Evolutionary conservation across 1,139 yeast species (phyloP).

Genomic region (Nakaseomyces delphensis): DNA sequence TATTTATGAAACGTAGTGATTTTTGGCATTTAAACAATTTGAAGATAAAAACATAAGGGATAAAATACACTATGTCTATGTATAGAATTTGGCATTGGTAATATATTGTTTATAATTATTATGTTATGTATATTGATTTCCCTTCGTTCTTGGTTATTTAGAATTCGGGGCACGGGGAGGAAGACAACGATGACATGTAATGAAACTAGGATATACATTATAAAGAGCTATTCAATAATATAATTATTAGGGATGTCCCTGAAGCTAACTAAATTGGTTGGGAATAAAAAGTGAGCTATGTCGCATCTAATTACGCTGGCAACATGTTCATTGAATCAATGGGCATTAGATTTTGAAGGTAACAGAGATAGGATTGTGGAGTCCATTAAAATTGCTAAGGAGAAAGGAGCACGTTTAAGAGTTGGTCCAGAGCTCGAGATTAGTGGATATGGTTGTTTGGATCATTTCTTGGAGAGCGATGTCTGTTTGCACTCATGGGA

Average conservation of each 20-base stretch:
- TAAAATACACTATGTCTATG: too few relatives aligned
- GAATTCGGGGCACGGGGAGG: too few relatives aligned
- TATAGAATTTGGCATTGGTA: not conserved
- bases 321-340: conserved; percentile 77
- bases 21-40: too few relatives aligned
- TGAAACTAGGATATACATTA: too few relatives aligned
- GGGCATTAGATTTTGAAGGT: conserved; percentile 98
- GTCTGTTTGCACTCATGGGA: conserved; percentile 90
- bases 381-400: conserved; percentile 70
- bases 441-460: conserved; percentile 92
- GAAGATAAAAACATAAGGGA: too few relatives aligned
- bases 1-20: too few relatives aligned
- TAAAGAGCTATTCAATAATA: too few relatives aligned
- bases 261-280: too few relatives aligned
- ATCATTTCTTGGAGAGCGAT: conserved; percentile 89
- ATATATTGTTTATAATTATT: not conserved
- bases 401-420: conserved; percentile 66
- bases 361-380: conserved; percentile 83
- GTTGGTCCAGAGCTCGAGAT: conserved; percentile 97
- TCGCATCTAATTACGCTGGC: conserved; percentile 49
- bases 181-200: too few relatives aligned
- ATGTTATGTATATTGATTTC: too few relatives aligned
- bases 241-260: too few relatives aligned
- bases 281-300: conserved; percentile 35
- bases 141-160: not conserved